Percentiles rank a stretch among this genome's conserved stretches.
Conservation (phyloP, 257 asterid genomes). For the Ophiorrhiza pumila region DNA sequence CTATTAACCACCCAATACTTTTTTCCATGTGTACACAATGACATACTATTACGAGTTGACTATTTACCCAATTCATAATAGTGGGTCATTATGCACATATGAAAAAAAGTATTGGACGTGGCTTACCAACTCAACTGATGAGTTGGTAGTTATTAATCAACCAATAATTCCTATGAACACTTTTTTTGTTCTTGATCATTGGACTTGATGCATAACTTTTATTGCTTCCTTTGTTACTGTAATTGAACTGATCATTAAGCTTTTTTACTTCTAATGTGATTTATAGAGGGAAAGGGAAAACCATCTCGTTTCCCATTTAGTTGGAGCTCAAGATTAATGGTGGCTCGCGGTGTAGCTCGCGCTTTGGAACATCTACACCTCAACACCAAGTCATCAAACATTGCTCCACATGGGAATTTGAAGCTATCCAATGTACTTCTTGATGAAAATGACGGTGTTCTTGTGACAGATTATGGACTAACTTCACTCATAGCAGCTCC, state of each 20-base stretch:
- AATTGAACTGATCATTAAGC: neutral
- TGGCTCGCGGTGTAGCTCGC: constrained; percentile 53
- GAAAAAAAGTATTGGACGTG: too few species aligned
- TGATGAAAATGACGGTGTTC: constrained; percentile 36
- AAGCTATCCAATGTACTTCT: constrained; percentile 67
- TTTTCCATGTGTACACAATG: too few species aligned
- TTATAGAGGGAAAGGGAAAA: constrained; percentile 55
- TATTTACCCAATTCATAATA: too few species aligned
- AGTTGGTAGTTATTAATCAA: too few species aligned
- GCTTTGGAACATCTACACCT: constrained; percentile 62
- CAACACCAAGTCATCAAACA: constrained; percentile 30
- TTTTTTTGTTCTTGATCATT: too few species aligned
- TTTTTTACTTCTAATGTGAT: neutral
- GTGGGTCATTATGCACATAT: too few species aligned
- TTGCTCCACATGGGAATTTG: constrained; percentile 70
- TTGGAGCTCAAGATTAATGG: constrained; percentile 61
- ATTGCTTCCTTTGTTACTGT: neutral
- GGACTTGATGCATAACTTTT: too few species aligned
- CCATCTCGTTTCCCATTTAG: constrained; percentile 48
- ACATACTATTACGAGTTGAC: too few species aligned
- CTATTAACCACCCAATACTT: too few species aligned
- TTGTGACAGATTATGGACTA: constrained; percentile 65
- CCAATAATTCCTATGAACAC: too few species aligned
- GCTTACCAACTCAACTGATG: too few species aligned
- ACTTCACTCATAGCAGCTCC: constrained; percentile 47